A percentile compares a stretch with the other conserved stretches of the same genome.
These are phyloP conservation scores for Pneumocystis canis DNA, from an alignment of 1,139 yeast genomes.

Conservation along the genomic window DNA sequence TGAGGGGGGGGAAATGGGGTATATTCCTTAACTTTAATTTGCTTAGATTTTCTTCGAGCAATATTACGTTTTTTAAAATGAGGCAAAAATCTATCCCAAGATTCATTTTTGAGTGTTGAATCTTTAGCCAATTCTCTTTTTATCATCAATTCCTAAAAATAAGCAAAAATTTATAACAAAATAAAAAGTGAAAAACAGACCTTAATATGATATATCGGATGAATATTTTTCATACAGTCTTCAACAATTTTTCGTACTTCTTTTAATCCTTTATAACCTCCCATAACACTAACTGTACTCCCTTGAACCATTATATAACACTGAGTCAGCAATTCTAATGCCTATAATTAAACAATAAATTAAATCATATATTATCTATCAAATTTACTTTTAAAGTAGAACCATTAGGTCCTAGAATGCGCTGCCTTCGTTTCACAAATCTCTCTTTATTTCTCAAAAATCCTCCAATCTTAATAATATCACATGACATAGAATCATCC, in stretches of 20 bases:
- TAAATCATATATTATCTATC: not conserved
- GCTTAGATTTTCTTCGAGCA: constrained; percentile 78
- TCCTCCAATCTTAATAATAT: constrained; percentile 86
- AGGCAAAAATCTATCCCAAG: constrained; percentile 94
- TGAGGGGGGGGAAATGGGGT: constrained; percentile 99
- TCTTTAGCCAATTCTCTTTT: constrained; percentile 87
- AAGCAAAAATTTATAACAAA: not conserved
- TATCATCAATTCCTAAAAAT: constrained; percentile 63
- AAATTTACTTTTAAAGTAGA: constrained; percentile 48
- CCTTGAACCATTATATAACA: constrained; percentile 96
- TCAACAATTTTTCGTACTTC: constrained; percentile 88
- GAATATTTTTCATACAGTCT: constrained; percentile 92
- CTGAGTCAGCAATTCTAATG: constrained; percentile 78
- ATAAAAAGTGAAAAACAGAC: not conserved
- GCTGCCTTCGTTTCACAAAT: constrained; percentile 86
- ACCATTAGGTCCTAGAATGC: constrained; percentile 93
- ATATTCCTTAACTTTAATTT: constrained; percentile 62
- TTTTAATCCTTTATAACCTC: constrained; percentile 84
- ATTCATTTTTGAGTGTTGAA: constrained; percentile 89
- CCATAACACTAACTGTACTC: constrained; percentile 94
- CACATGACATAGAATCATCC: constrained; percentile 76
- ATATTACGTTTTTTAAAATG: constrained; percentile 93
- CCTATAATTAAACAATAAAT: constrained; percentile 28
- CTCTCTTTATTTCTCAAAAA: constrained; percentile 82
- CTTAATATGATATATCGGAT: constrained; percentile 91